Conservation (phyloP, 1,284 basidiomycete genomes). For the Cystobasidiaceae sp. region DNA sequence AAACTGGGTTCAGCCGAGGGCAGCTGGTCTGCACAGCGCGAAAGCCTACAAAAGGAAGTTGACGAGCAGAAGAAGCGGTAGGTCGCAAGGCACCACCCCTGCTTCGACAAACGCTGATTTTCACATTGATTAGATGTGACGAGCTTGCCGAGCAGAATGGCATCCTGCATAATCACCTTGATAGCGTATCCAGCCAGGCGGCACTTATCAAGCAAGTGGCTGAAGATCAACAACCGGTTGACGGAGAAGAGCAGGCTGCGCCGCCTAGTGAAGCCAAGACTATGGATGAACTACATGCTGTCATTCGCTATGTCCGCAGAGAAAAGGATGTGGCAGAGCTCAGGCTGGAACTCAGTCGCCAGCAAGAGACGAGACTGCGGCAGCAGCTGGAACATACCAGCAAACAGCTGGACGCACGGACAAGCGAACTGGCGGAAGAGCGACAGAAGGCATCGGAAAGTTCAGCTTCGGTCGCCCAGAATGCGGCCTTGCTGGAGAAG, state of each 20-base stretch:
- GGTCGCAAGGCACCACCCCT: constrained; percentile 31
- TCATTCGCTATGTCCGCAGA: constrained; percentile 74
- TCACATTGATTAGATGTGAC: constrained; percentile 54
- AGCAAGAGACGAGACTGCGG: constrained; percentile 71
- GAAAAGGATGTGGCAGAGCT: constrained; percentile 88
- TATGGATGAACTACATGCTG: constrained; percentile 59
- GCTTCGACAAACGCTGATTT: background rate
- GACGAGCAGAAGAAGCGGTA: constrained; percentile 64
- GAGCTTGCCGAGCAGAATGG: constrained; percentile 72
- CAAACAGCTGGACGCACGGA: constrained; percentile 64
- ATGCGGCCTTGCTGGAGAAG: constrained; percentile 75
- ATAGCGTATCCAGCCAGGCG: constrained; percentile 75
- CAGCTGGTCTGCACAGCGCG: constrained; percentile 74
- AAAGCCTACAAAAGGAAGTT: constrained; percentile 69
- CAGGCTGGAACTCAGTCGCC: constrained; percentile 76
- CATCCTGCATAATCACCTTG: constrained; percentile 74
- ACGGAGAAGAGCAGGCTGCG: constrained; percentile 32
- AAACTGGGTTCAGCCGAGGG: constrained; percentile 64
- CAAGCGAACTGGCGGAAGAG: constrained; percentile 51
- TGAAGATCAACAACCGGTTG: constrained; percentile 52
- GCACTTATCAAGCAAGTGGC: constrained; percentile 63
- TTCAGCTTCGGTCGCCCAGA: constrained; percentile 66
- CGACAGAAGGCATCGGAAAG: constrained; percentile 66
- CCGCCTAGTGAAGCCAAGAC: constrained; percentile 10
- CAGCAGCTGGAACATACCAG: constrained; percentile 67